phyloP scores from a whole-genome alignment of 805 yeast species.

The Kazachstania africana region DNA sequence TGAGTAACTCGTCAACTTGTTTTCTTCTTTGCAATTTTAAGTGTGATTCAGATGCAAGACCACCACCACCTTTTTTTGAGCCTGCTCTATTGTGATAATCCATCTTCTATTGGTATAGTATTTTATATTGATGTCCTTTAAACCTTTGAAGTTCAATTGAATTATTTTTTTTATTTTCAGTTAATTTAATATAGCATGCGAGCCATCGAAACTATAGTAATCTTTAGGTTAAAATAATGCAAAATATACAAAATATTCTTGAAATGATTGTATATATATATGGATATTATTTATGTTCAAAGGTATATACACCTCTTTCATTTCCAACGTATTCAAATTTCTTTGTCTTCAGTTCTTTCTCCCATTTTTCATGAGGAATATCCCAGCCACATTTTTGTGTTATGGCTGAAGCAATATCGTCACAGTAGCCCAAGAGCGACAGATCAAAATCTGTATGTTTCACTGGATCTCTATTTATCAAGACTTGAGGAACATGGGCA shows the following conservation, averaged over 20 bases:
- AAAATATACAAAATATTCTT: no score
- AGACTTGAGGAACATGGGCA: conserved; percentile 60
- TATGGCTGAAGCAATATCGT: conserved; percentile 62
- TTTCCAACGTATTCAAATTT: conserved; percentile 13
- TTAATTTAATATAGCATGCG: no score
- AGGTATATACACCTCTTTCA: conserved; percentile 23
- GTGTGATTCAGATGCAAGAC: conserved; percentile 66
- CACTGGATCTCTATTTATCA: conserved; percentile 68
- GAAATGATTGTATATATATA: no score
- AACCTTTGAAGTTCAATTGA: no score
- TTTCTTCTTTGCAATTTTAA: conserved; percentile 57
- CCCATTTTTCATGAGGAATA: conserved; percentile 41
- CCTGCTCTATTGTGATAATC: conserved; percentile 86
- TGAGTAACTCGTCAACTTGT: conserved; percentile 51
- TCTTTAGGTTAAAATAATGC: no score
- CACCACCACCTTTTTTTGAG: conserved; percentile 85
- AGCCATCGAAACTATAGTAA: no score
- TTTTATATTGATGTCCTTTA: no score
- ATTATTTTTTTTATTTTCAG: no score
- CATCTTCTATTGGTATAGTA: conserved; percentile 33
- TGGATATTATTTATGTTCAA: no score
- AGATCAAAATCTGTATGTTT: conserved; percentile 72
- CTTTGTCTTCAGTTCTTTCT: conserved; percentile 17
- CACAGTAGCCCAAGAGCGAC: conserved; percentile 68
- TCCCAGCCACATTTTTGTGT: conserved; percentile 49